Percentiles rank a stretch among this genome's conserved stretches.
phyloP scores from a whole-genome alignment of 306 rosid species.

The Geum urbanum region DNA sequence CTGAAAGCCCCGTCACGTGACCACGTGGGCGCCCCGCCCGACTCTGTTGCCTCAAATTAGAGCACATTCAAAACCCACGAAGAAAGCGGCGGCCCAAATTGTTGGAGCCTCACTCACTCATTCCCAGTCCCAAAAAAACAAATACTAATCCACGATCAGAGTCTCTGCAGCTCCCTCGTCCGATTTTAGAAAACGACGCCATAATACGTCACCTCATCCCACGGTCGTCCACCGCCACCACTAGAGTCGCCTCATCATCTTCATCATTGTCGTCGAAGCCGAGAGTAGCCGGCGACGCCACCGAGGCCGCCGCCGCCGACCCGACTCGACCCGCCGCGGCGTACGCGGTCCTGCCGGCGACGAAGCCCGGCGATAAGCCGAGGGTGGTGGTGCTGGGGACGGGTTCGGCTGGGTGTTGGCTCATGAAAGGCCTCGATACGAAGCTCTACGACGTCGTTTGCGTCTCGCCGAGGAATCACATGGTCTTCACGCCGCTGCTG shows the following conservation, averaged over 20 bases:
- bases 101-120: conserved; percentile 3
- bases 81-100: conserved; percentile 9
- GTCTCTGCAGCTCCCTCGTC: not conserved
- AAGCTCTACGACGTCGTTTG: conserved; percentile 71
- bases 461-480: conserved; percentile 94
- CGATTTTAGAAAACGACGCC: conserved; percentile 5
- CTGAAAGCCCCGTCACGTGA: not conserved
- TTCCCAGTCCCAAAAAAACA: no score
- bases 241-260: conserved; percentile 15
- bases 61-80: not conserved
- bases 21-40: not conserved
- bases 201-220: conserved; percentile 52
- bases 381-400: conserved; percentile 84
- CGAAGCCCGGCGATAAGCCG: conserved; percentile 71
- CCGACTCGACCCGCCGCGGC: conserved; percentile 12
- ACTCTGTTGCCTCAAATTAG: not conserved
- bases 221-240: conserved; percentile 31
- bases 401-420: conserved; percentile 93
- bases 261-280: not conserved
- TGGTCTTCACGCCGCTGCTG: conserved; percentile 93
- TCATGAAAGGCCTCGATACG: conserved; percentile 78
- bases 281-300: conserved; percentile 22
- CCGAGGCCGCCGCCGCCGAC: conserved; percentile 22
- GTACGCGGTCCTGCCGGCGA: conserved; percentile 44
- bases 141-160: no score